Conservation (phyloP, 2,329 filamentous ascomycete genomes). For the Helotiales sp. region DNA sequence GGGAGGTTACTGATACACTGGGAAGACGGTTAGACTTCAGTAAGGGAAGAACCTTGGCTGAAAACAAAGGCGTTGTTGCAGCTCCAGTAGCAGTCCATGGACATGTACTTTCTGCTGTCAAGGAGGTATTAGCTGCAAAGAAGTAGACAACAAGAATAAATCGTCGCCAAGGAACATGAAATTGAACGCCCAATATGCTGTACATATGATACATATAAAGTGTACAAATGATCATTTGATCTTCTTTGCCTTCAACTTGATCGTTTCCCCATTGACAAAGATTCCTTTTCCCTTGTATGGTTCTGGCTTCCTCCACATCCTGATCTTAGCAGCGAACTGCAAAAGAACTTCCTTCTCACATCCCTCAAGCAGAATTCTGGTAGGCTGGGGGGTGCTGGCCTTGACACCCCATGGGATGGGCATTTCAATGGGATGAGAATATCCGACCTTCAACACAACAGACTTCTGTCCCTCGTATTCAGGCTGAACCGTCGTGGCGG, state of each 20-base stretch:
- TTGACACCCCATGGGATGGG: constrained; percentile 79
- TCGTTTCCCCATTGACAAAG: constrained; percentile 96
- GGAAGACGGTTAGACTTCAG: constrained; percentile 86
- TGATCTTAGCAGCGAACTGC: constrained; percentile 86
- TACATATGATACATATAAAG: constrained; percentile 27
- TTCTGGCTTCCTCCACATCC: constrained; percentile 87
- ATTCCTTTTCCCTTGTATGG: constrained; percentile 99
- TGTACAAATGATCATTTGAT: constrained; percentile 64
- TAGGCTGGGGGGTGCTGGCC: constrained; percentile 87
- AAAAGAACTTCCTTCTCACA: constrained; percentile 83
- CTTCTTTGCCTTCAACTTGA: constrained; percentile 98
- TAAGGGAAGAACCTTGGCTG: constrained; percentile 78
- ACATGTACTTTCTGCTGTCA: constrained; percentile 77
- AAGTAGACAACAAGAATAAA: constrained; percentile 33
- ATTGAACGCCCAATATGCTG: constrained; percentile 19
- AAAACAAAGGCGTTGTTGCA: constrained; percentile 93
- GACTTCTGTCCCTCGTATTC: constrained; percentile 83
- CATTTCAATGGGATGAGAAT: constrained; percentile 92
- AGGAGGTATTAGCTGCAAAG: constrained; percentile 64
- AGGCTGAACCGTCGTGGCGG: constrained; percentile 63
- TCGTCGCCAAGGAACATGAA: neutral
- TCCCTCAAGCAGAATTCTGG: constrained; percentile 86
- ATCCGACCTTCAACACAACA: constrained; percentile 91
- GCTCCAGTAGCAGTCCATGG: constrained; percentile 75
- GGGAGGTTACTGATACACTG: constrained; percentile 84